Base-by-base conservation (phyloP, 352 stramenopile genomes). In the Globisporangium ultimum region DNA sequence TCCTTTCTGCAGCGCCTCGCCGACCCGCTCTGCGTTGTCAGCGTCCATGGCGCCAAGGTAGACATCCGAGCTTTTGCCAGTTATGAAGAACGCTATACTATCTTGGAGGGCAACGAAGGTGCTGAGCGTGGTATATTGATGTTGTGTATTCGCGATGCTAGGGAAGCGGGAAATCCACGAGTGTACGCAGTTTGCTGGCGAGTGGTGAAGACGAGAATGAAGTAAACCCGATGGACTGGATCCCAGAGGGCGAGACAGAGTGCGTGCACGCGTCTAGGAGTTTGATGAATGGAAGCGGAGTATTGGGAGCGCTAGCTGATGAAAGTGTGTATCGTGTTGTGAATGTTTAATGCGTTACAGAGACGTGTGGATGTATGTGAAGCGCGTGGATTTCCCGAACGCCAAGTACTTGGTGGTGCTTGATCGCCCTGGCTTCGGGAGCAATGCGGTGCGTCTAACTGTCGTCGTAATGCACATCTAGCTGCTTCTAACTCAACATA, bases 311-410 rank as follows among this genome's bases (percentile, higher is more conserved):
- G 11, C 12, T 11, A 3, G 10, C 6, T 14, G 17, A 18, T 18
- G 24, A 28, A 12, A 6, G 13, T 14, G 13, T 47, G 6, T 21
- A 5, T 14, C 7, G 4, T 43, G 41, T 48, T 32, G 28, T 36
- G 28, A 28, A 28, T 3, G 5, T 61, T 15, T 48, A 11, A 6
- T 18, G 21, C 12, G 9, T 14, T 21, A 42, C 52, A 78, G 72
- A 55, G 70, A 73, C 22, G 84, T 84, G 47, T 88, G 80, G 76
- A 55, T 93, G 43, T 93, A 93, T 49, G 66, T 93, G n/a, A 85
- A 84, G 65, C 58, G 68, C 7, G 58, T 74, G 0, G 78, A 87
- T 50, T 86, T 85, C 49, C 67, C 74, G 12, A 87, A 80, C 48
- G 81, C 75, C 24, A 89, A 89, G 58, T 93, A 93, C 65, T 66